phyloP scores from a whole-genome alignment of 352 stramenopile species.

The Saprolegnia diclina region DNA sequence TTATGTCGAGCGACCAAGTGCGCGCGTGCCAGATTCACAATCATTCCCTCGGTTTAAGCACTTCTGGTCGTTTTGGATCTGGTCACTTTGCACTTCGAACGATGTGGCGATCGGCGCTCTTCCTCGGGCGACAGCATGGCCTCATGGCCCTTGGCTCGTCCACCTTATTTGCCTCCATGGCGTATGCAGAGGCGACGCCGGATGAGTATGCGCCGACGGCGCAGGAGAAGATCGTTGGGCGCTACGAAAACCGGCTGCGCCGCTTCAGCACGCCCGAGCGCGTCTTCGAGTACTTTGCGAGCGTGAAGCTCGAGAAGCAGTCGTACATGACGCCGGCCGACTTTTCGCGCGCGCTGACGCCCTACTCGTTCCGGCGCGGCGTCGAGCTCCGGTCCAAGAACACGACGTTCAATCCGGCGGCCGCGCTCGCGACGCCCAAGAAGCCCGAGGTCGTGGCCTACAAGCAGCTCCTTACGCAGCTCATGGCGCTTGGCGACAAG shows the following conservation, averaged over 20 bases:
- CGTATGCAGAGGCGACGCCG: neutral
- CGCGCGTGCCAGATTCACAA: too few relatives aligned
- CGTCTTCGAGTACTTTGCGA: constrained; percentile 88
- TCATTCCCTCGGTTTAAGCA: too few relatives aligned
- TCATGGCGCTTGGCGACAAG: constrained; percentile 50
- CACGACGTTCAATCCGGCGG: constrained; percentile 73
- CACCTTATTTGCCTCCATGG: neutral
- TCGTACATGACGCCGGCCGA: constrained; percentile 81
- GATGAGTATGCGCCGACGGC: constrained; percentile 1
- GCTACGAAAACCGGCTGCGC: constrained; percentile 85
- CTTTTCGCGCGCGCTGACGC: constrained; percentile 74
- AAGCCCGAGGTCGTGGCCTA: constrained; percentile 50
- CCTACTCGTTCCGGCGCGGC: constrained; percentile 72
- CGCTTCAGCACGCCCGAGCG: constrained; percentile 79
- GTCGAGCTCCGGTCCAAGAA: constrained; percentile 73
- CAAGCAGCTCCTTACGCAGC: constrained; percentile 39
- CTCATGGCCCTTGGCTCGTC: neutral
- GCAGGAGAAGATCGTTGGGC: constrained; percentile 70
- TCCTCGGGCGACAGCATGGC: neutral
- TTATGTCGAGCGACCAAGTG: too few relatives aligned
- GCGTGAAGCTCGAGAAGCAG: constrained; percentile 70
- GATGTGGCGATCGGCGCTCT: constrained; percentile 10
- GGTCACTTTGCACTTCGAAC: too few relatives aligned
- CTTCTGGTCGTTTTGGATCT: too few relatives aligned
- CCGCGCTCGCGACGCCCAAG: constrained; percentile 38